These are phyloP conservation scores for Eremothecium cymbalariae DNA, from an alignment of 1,139 yeast species.

Conservation along the genomic window DNA sequence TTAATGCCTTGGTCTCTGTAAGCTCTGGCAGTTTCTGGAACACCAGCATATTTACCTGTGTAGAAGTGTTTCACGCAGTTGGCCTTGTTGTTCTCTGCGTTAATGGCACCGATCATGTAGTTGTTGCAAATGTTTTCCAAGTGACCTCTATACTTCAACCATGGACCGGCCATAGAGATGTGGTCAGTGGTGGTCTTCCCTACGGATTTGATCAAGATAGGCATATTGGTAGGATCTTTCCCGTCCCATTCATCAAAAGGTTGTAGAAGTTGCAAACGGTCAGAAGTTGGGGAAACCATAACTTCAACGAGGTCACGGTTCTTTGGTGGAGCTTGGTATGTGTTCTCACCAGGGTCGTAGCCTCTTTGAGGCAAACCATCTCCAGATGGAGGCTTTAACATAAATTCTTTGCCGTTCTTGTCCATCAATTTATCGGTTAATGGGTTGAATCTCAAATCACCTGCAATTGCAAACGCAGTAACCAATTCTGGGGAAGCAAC, in stretches of 20 bases:
- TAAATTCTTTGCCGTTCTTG: slow-evolving; percentile 91
- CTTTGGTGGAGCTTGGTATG: slow-evolving; percentile 95
- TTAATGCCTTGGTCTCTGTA: slow-evolving; percentile 87
- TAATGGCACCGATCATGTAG: slow-evolving; percentile 99
- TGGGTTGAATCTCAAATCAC: slow-evolving; percentile 98
- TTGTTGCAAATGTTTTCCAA: slow-evolving; percentile 97
- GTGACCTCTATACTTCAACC: slow-evolving; percentile 99
- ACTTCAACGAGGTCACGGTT: slow-evolving; percentile 75
- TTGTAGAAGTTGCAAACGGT: slow-evolving; percentile 79
- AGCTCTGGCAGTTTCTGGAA: slow-evolving; percentile 91
- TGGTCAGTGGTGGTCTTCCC: slow-evolving; percentile 99
- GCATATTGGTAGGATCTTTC: slow-evolving; percentile 80
- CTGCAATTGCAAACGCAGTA: slow-evolving; percentile 93
- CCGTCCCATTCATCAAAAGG: slow-evolving; percentile 97
- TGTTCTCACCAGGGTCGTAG: slow-evolving; percentile 90
- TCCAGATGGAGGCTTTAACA: slow-evolving; percentile 83
- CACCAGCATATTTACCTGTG: slow-evolving; percentile 91
- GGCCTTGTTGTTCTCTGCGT: slow-evolving; percentile 94
- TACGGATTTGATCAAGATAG: slow-evolving; percentile 90
- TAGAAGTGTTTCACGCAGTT: slow-evolving; percentile 81
- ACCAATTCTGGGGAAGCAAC: slow-evolving; percentile 98
- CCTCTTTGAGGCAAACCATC: slow-evolving; percentile 90
- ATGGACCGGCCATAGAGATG: slow-evolving; percentile 99
- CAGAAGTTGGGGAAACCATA: slow-evolving; percentile 75
- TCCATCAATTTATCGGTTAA: slow-evolving; percentile 89